A percentile compares a stretch with the other conserved stretches of the same genome.
phyloP scores from a whole-genome alignment of 2,329 filamentous ascomycete genomes.

The Neopestalotiopsis clavispora region DNA sequence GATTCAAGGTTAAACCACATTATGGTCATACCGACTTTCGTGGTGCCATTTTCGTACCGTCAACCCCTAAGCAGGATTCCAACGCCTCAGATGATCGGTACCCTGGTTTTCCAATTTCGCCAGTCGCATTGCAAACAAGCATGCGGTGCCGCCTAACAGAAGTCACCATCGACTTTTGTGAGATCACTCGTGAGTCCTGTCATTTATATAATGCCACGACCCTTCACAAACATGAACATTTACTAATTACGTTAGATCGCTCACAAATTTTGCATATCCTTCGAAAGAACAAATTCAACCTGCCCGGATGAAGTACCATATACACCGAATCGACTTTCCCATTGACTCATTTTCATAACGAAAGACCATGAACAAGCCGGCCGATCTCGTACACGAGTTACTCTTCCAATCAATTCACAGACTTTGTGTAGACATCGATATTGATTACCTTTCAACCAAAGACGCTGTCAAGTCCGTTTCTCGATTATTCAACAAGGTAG shows the following conservation, averaged over 20 bases:
- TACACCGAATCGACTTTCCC: too few species aligned
- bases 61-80: background rate
- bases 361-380: too few species aligned
- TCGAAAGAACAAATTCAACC: background rate
- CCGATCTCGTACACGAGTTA: too few species aligned
- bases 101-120: background rate
- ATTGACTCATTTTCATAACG: too few species aligned
- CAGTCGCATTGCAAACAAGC: background rate
- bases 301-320: background rate
- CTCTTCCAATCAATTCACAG: too few species aligned
- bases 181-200: background rate
- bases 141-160: background rate
- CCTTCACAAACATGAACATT: background rate
- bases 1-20: background rate
- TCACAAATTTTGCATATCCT: background rate
- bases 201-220: background rate
- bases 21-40: slow-evolving; percentile 1
- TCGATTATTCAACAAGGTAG: too few species aligned
- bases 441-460: too few species aligned
- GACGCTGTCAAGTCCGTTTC: too few species aligned
- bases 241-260: background rate
- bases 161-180: background rate
- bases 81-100: background rate
- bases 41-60: background rate
- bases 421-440: too few species aligned